phyloP scores from a whole-genome alignment of 768 basidiomycete genomes.

The Cystofilobasidium bisporidii region DNA sequence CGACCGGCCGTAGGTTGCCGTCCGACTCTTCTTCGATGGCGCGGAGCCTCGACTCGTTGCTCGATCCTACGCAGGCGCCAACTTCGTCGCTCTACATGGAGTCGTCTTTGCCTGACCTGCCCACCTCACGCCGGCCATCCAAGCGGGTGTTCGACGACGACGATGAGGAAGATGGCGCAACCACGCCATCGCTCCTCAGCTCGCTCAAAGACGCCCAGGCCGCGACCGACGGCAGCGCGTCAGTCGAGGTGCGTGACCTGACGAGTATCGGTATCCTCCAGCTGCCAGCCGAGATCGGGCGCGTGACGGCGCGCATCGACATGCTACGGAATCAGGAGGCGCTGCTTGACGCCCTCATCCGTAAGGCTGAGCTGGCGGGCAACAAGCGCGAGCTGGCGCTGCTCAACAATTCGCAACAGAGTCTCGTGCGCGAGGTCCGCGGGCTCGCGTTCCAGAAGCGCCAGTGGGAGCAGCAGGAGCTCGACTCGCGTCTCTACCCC shows the following conservation, averaged over 20 bases:
- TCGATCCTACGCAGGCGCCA: not conserved
- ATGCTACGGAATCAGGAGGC: constrained; percentile 70
- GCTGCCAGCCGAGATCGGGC: constrained; percentile 72
- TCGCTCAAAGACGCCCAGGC: not conserved
- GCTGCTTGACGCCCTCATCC: constrained; percentile 77
- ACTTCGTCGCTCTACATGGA: not conserved
- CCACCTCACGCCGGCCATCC: not conserved
- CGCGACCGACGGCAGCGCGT: not conserved
- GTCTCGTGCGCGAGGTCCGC: constrained; percentile 70
- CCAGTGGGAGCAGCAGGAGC: constrained; percentile 89
- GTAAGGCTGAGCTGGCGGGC: constrained; percentile 89
- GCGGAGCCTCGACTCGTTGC: constrained; percentile 6
- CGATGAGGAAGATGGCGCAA: constrained; percentile 21
- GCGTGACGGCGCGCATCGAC: constrained; percentile 63
- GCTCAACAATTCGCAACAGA: constrained; percentile 67
- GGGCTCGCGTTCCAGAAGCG: constrained; percentile 78
- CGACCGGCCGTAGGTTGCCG: not conserved
- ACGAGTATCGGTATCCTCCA: constrained; percentile 52
- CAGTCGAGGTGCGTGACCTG: not conserved
- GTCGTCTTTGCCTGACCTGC: not conserved
- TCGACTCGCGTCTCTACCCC: constrained; percentile 75
- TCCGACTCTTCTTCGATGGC: not conserved
- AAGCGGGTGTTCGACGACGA: constrained; percentile 27
- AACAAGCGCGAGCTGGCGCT: constrained; percentile 76
- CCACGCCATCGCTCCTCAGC: constrained; percentile 11